A percentile compares a stretch with the other conserved stretches of the same genome.
Evolutionary conservation across 495 filamentous ascomycete genomes (phyloP).

Genomic region (Daldinia decipiens): DNA sequence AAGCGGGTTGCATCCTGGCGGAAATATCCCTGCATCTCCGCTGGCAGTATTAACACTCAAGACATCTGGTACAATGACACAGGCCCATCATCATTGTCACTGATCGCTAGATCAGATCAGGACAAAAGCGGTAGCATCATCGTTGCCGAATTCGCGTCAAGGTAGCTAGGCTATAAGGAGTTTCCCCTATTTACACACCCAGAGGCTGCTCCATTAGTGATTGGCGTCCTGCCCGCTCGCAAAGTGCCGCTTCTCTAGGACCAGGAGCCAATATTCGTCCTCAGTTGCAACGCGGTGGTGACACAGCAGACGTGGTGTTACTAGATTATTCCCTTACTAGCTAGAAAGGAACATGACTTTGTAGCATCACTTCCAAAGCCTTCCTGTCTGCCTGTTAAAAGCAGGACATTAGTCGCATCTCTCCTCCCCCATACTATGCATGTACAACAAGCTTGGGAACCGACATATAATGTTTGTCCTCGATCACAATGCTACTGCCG

Average conservation of each 20-base stretch:
- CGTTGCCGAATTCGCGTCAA: slow-evolving; percentile 29
- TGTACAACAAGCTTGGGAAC: slow-evolving; percentile 5
- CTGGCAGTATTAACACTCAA: slow-evolving; percentile 29
- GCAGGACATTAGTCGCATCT: slow-evolving; percentile 19
- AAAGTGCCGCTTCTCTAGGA: slow-evolving; percentile 39
- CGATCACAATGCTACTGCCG: slow-evolving; percentile 6
- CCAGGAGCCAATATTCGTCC: slow-evolving; percentile 38
- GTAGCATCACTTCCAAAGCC: slow-evolving; percentile 22
- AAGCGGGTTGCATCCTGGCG: slow-evolving; percentile 29
- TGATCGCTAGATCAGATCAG: slow-evolving; percentile 30
- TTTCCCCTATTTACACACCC: slow-evolving; percentile 36
- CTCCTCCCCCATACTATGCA: slow-evolving; percentile 1
- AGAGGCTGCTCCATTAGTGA: slow-evolving; percentile 3
- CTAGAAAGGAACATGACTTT: slow-evolving; percentile 13
- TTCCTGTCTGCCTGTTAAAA: slow-evolving; percentile 4
- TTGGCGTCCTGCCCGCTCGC: slow-evolving; percentile 27
- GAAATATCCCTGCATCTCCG: slow-evolving; percentile 29
- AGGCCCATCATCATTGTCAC: slow-evolving; percentile 1
- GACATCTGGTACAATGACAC: slow-evolving; percentile 28
- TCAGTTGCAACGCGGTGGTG: slow-evolving; percentile 33
- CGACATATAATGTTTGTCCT: not conserved
- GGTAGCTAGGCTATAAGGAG: slow-evolving; percentile 22
- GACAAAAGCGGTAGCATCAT: slow-evolving; percentile 22
- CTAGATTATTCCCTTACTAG: slow-evolving; percentile 21
- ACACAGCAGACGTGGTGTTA: slow-evolving; percentile 38